These are phyloP conservation scores for Candida yuanshanica DNA, from an alignment of 805 yeast species.

Conservation along the genomic window DNA sequence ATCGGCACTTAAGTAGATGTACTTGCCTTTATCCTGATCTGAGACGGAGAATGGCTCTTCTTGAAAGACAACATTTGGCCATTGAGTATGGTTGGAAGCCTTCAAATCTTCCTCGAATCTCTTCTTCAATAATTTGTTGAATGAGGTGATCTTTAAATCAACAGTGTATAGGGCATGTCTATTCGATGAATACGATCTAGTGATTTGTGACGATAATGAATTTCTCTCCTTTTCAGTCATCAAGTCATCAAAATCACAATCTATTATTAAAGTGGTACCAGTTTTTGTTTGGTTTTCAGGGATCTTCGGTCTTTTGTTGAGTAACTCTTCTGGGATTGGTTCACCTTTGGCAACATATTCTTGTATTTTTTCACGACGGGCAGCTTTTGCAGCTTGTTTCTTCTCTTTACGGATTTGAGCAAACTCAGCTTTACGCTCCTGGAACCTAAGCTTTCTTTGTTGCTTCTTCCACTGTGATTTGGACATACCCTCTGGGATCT, in stretches of 20 bases:
- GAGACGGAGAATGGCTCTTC: conserved; percentile 24
- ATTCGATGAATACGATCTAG: conserved; percentile 77
- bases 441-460: conserved; percentile 53
- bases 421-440: conserved; percentile 57
- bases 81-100: conserved; percentile 48
- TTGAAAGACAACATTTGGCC: conserved; percentile 60
- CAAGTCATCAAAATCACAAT: conserved; percentile 85
- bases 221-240: conserved; percentile 72
- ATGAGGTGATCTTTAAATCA: conserved; percentile 54
- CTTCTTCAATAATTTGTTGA: conserved; percentile 56
- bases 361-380: conserved; percentile 33
- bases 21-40: conserved; percentile 30
- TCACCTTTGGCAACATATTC: conserved; percentile 33
- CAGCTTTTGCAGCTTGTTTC: conserved; percentile 40
- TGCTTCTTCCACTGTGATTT: conserved; percentile 78
- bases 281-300: conserved; percentile 41
- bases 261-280: conserved; percentile 59
- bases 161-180: conserved; percentile 54
- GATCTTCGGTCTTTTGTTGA: conserved; percentile 30
- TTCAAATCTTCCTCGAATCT: conserved; percentile 62
- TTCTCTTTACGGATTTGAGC: conserved; percentile 48
- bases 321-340: conserved; percentile 32
- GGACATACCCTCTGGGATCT: conserved; percentile 81
- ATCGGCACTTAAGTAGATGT: conserved; percentile 80
- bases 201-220: conserved; percentile 74